Evolutionary conservation across 441 rosid genomes (phyloP).

Genomic region (Codiaeum variegatum): DNA sequence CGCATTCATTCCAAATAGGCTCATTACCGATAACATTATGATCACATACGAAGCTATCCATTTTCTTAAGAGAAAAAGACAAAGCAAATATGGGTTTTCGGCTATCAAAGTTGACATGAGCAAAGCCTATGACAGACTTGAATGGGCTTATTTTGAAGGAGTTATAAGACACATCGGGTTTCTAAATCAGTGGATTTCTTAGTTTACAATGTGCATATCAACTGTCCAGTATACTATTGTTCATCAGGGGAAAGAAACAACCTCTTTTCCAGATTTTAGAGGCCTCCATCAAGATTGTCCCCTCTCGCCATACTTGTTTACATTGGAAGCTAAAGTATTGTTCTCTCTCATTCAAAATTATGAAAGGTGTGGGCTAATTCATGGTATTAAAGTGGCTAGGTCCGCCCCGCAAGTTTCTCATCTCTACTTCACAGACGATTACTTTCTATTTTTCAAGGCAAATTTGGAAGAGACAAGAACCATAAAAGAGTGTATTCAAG

Average conservation of each 20-base stretch:
- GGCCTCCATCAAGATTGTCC: neutral
- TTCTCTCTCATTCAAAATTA: too few species aligned
- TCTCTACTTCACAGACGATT: neutral
- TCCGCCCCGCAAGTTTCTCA: neutral
- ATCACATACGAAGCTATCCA: neutral
- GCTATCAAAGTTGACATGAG: neutral
- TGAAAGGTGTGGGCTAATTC: neutral
- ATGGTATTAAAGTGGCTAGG: neutral
- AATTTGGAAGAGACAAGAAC: too few species aligned
- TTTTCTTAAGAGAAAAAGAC: neutral
- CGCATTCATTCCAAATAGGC: neutral
- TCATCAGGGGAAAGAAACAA: too few species aligned
- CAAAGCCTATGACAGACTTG: neutral
- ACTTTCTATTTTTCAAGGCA: too few species aligned
- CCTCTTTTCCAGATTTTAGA: neutral
- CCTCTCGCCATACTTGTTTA: neutral
- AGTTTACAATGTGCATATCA: neutral
- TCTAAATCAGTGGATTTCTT: too few species aligned
- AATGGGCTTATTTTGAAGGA: neutral
- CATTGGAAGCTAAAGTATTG: neutral
- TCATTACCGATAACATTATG: neutral
- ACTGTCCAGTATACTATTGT: neutral
- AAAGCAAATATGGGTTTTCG: neutral
- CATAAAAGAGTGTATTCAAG: too few species aligned
- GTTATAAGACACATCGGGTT: neutral